phyloP scores from a whole-genome alignment of 2,329 filamentous ascomycete genomes.

The Reticulascus tulasneorum region DNA sequence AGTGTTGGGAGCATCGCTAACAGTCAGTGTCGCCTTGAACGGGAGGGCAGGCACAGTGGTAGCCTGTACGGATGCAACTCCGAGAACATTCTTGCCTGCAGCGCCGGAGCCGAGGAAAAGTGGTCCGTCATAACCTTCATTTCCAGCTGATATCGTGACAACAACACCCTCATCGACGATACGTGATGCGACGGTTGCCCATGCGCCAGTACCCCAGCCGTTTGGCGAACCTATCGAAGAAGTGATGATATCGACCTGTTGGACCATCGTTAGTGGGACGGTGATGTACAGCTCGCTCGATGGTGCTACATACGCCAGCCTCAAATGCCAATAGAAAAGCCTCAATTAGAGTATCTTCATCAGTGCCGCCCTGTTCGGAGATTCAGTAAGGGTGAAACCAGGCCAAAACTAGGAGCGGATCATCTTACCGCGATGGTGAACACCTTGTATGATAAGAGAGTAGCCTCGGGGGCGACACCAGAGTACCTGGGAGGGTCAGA shows the following conservation, averaged over 20 bases:
- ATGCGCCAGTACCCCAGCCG: slow-evolving; percentile 25
- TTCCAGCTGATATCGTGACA: slow-evolving; percentile 48
- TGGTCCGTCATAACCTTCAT: slow-evolving; percentile 42
- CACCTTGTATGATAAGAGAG: neutral
- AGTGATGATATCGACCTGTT: slow-evolving; percentile 35
- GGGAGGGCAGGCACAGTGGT: slow-evolving; percentile 23
- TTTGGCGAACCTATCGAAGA: slow-evolving; percentile 29
- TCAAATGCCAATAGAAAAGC: slow-evolving; percentile 28
- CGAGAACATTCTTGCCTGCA: slow-evolving; percentile 34
- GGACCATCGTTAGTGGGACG: neutral
- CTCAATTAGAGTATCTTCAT: slow-evolving; percentile 17
- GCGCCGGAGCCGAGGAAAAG: slow-evolving; percentile 39
- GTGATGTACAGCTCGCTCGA: neutral
- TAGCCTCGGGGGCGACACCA: slow-evolving; percentile 2
- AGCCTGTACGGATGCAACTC: slow-evolving; percentile 37
- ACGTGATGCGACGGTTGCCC: neutral
- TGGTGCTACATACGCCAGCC: slow-evolving; percentile 20
- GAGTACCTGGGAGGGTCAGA: slow-evolving; percentile 1
- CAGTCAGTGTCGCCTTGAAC: slow-evolving; percentile 25
- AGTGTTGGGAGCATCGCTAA: slow-evolving; percentile 1
- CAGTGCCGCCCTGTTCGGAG: neutral
- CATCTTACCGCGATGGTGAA: neutral
- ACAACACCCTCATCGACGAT: slow-evolving; percentile 38
- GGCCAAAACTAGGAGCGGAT: too few relatives aligned
- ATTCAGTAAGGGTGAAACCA: slow-evolving; percentile 1